phyloP scores from a whole-genome alignment of 2,329 filamentous ascomycete genomes.

The Botrytis sinoallii region DNA sequence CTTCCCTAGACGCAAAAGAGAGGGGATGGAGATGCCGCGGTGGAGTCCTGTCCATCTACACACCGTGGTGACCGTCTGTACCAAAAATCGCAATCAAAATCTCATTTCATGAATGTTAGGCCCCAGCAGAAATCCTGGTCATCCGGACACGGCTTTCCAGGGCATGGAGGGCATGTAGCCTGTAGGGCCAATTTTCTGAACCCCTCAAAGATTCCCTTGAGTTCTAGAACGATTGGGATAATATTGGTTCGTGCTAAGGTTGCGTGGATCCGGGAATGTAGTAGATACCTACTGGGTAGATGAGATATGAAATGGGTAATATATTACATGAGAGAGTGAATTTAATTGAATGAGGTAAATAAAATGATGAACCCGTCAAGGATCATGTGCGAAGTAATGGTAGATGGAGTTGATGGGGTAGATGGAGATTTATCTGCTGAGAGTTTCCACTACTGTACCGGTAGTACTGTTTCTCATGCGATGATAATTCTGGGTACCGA shows the following conservation, averaged over 20 bases:
- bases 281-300: neutral
- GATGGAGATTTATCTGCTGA: neutral
- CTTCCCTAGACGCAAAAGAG: neutral
- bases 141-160: neutral
- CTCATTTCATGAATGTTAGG: neutral
- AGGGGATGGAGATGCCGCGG: neutral
- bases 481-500: neutral
- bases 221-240: constrained; percentile 3
- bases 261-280: neutral
- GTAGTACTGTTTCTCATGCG: neutral
- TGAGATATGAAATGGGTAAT: neutral
- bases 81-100: neutral
- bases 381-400: neutral
- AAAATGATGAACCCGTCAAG: neutral
- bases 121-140: neutral
- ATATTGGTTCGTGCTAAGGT: neutral
- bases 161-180: neutral
- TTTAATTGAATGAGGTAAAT: neutral
- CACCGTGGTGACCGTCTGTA: neutral
- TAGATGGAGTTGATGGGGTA: neutral
- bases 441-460: neutral
- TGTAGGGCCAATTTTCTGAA: neutral
- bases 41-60: neutral
- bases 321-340: neutral
- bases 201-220: neutral